Conservation (phyloP, 2,329 filamentous ascomycete species). For the Aspergillus sergii region DNA sequence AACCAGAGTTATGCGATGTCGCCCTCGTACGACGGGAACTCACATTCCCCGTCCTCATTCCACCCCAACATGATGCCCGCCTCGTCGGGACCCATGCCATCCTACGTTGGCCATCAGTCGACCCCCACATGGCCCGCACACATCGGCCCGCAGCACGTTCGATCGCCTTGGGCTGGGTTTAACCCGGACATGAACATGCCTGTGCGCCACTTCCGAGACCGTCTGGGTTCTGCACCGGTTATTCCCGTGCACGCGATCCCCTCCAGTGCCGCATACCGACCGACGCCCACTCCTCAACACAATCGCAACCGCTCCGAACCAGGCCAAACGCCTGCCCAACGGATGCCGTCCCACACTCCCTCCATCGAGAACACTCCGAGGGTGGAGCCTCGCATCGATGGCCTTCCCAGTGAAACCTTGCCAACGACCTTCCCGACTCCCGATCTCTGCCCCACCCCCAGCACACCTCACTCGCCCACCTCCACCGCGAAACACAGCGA, state of each 20-base stretch:
- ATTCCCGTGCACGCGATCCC: conserved; percentile 28
- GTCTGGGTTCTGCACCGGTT: conserved; percentile 37
- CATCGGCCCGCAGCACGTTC: conserved; percentile 18
- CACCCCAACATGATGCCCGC: conserved; percentile 23
- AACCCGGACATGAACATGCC: conserved; percentile 25
- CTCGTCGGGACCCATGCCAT: conserved; percentile 27
- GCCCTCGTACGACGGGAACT: conserved; percentile 26
- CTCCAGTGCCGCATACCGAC: conserved; percentile 26
- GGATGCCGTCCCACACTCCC: conserved; percentile 17
- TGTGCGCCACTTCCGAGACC: conserved; percentile 34
- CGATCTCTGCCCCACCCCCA: conserved; percentile 36
- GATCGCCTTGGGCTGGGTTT: conserved; percentile 28
- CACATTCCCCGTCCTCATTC: conserved; percentile 24
- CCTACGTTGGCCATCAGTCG: conserved; percentile 28
- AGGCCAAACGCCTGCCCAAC: background rate
- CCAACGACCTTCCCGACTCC: conserved; percentile 36
- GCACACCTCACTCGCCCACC: conserved; percentile 32
- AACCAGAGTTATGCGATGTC: conserved; percentile 29
- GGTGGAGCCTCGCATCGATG: conserved; percentile 14
- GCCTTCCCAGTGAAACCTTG: conserved; percentile 30
- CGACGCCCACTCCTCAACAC: conserved; percentile 19
- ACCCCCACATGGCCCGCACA: conserved; percentile 18
- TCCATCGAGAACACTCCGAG: conserved; percentile 2
- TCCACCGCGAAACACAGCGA: conserved; percentile 9
- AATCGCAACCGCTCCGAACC: conserved; percentile 25